Conservation (phyloP, 2,329 filamentous ascomycete species). For the Diaporthe caulivora region DNA sequence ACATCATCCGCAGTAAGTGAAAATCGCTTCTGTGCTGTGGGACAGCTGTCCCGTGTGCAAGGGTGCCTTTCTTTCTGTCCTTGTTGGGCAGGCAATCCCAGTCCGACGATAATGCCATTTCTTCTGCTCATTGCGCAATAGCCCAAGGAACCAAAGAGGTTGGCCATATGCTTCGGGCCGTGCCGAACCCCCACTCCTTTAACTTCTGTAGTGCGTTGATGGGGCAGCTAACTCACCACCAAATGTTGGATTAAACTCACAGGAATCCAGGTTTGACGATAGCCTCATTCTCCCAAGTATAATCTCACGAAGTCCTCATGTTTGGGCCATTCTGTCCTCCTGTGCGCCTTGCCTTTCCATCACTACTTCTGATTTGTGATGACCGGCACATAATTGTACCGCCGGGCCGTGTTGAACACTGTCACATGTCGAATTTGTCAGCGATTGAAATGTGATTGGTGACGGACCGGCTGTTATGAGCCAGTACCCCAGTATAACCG, state of each 20-base stretch:
- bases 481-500: background rate
- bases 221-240: background rate
- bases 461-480: background rate
- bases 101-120: constrained; percentile 8
- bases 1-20: too few species aligned
- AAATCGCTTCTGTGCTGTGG: too few species aligned
- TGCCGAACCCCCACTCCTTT: background rate
- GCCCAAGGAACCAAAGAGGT: background rate
- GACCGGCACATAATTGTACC: constrained; percentile 4
- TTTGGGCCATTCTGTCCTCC: background rate
- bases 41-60: too few species aligned
- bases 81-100: background rate
- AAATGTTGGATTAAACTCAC: background rate
- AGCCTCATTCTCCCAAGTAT: background rate
- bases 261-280: background rate
- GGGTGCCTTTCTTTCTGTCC: background rate
- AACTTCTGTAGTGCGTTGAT: background rate
- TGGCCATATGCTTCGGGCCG: background rate
- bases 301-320: background rate
- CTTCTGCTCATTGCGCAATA: constrained; percentile 10
- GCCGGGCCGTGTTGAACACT: background rate
- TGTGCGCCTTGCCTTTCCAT: background rate
- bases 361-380: background rate
- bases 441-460: constrained; percentile 7
- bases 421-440: background rate